Base-by-base conservation (phyloP, 140 eudicot species). In the Flaveria floridana region DNA sequence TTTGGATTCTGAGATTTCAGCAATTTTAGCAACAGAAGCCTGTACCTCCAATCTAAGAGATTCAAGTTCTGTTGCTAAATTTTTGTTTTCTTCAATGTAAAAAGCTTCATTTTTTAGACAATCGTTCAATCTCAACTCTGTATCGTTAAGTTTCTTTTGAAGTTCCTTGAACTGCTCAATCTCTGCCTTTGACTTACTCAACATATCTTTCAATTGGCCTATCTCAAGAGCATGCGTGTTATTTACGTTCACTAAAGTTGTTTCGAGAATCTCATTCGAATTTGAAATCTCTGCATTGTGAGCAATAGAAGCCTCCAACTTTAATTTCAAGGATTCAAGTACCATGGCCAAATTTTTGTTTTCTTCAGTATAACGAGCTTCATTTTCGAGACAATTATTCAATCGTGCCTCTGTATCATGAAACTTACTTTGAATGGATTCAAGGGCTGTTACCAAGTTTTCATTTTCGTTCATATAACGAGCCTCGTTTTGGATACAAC, bases 261-360 rank as follows among this genome's bases (percentile, higher is more conserved):
- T 56, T 78, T 86, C 80, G 30, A 62, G 14, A 42, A 47, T 56
- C 50, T 53, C 61, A 18, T 72, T 83, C 19, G 82, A 76, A 77
- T 81, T 83, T 15, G 88, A 83, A 64, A 87, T 69, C 53, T 81
- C 74, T 62, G 66, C 65, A 39, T 85, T 82, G 57, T 76, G 78
- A 73, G 80, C 74, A 50, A 30, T 48, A 62, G 79, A 84, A 13
- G 71, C 83, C 83, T 87, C 85, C 50, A 86, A 81, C 66, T 87
- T 82, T 23, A 83, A 78, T 71, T 52, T 82, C 16, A 83, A 52
- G 44, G 81, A 82, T 44, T 87, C 76, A 57, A 84, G 46, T 51
- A 37, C 46, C 9, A 18, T 74, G 46, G 76, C 20, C 72, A 89
- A 76, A n/a, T 71, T 42, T 14, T 57, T 66, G 34, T 89, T 87